Base-by-base conservation (phyloP, 441 rosid species). In the Populus trichocarpa region DNA sequence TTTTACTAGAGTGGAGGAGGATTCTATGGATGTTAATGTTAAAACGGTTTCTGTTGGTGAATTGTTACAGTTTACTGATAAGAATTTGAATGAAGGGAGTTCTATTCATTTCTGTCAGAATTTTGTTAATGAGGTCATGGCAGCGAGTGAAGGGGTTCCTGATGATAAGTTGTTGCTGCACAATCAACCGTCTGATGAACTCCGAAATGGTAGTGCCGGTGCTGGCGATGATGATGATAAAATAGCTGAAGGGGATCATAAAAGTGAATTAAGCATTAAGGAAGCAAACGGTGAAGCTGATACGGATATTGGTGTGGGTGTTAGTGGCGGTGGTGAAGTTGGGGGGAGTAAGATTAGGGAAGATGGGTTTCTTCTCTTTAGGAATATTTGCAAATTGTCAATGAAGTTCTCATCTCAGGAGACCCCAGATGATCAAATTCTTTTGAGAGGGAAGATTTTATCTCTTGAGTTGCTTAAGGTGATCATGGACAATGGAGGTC, bases 381-480 rank as follows among this genome's bases (percentile, higher is more conserved):
- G 89, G 88, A 93, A 96, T 80, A 83, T 96, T 46, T 91, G 98
- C 75, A 93, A 93, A 84, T 79, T 96, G 84, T 96, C 99, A 9
- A 96, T 96, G 99, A 96, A 92, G 85, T 92, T 87, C 83, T 91
- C 98, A 0, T 89, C 98, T 7, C 98, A 92, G 81, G 98, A 92
- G 82, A 92, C 88, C 76, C 86, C 95, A 0, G 99, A 96, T 87
- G 97, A 95, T 83, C 95, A 91, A 78, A 96, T 96, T 81, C 92
- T 94, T 68, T 83, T 94, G 85, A 90, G 99, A 77, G 99, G 99
- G 66, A 96, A 94, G 86, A 87, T 90, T 50, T 74, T 94, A 86
- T 96, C 98, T 26, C 85, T 96, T 69, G 98, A 96, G 86, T 86
- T 94, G 85, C 93, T 96, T 76, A 94, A 90, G 87, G 98, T 94